A percentile compares a stretch with the other conserved stretches of the same genome.
Evolutionary conservation across 139 green algal species (phyloP).

Genomic region (Chlorokybus atmophyticus): DNA sequence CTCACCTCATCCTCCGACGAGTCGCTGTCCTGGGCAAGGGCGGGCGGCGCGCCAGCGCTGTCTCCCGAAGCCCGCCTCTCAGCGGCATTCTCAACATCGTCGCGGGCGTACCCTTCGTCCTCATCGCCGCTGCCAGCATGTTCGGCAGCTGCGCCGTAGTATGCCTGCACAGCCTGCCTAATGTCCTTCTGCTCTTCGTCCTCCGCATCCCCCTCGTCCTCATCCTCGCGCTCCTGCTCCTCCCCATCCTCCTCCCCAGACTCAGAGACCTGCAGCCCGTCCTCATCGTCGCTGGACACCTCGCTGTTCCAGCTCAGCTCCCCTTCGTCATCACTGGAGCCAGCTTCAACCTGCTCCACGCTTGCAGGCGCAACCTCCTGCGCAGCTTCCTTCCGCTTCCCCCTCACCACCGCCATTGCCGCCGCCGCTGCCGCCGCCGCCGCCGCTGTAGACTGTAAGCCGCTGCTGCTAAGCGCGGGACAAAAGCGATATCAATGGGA

Average conservation of each 20-base stretch:
- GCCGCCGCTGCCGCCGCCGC: no score
- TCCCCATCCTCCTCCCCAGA: background rate
- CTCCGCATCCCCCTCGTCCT: background rate
- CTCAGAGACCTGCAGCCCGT: background rate
- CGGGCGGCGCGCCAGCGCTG: background rate
- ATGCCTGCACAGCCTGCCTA: background rate
- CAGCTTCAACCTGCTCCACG: no score
- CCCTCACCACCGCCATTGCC: no score
- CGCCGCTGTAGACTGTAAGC: no score
- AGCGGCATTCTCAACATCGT: background rate
- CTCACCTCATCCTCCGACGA: constrained; percentile 80
- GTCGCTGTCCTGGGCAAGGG: constrained; percentile 54
- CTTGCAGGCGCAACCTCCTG: no score
- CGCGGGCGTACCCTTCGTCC: no score
- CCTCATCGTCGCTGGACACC: background rate
- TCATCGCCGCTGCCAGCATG: background rate
- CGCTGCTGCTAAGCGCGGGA: no score
- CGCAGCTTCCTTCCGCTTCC: no score
- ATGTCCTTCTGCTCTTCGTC: background rate
- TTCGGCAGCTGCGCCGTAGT: background rate
- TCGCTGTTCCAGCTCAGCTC: no score
- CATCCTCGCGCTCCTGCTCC: background rate
- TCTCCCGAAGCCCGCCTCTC: constrained; percentile 1
- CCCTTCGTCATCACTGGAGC: no score
- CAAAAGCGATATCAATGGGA: no score